Base-by-base conservation (phyloP, 148 eudicot species). In the Persicaria maculosa region DNA sequence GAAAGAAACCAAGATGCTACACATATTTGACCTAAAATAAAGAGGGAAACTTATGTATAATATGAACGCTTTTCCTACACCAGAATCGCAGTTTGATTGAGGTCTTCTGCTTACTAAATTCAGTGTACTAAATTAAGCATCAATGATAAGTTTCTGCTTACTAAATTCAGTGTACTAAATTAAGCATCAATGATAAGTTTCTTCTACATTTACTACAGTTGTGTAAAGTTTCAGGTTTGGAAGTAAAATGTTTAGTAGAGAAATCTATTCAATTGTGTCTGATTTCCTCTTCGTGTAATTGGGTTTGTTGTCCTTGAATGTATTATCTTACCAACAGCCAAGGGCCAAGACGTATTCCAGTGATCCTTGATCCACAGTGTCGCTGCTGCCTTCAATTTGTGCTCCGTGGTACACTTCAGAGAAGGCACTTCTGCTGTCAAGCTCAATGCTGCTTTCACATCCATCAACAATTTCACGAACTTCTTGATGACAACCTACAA, bases 401-500 rank as follows among this genome's bases (percentile, higher is more conserved):
- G 50, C 50, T 17, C 72, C 10, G 9, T 47, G 72, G 7, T 43
- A 44, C 17, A 16, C 31, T 44, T 69, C 73, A 43, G 70, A 43
- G 4, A 65, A 25, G 19, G 47, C n/a, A 65, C 9, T 40, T 43
- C n/a, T 43, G 47, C 9, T 15, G 70, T 65, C 17, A 4, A 62
- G 44, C 65, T 19, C 65, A 58, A 2, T 15, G 19, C 58, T 53
- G 58, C 19, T 5, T 53, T 53, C 58, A 19, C 31, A 10, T 59
- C 25, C 65, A 59, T 59, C 67, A 9, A 25, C 67, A 59, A 59
- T 59, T 59, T 59, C 43, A 10, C 36, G 14, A 59, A 12, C 61
- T 68, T 73, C 76, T 68, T 45, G 81, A 69, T 16, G 77, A 71
- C 20, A 20, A 79, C 72, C 91, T 91, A 78, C 74, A 83, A 16